A percentile compares a stretch with the other conserved stretches of the same genome.
Evolutionary conservation across 2,329 filamentous ascomycete genomes (phyloP).

Genomic region (Pseudopithomyces chartarum): DNA sequence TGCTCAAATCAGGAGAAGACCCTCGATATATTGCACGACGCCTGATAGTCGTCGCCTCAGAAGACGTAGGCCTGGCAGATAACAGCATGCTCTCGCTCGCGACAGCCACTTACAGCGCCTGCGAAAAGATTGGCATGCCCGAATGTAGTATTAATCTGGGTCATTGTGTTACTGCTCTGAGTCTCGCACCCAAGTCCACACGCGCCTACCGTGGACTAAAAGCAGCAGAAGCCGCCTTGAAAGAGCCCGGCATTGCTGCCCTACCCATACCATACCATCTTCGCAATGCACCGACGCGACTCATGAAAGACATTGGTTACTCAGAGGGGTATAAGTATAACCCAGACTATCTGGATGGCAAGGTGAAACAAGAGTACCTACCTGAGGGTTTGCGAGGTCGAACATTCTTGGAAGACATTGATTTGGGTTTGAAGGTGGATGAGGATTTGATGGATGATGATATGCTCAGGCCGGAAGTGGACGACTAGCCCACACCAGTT

Average conservation of each 20-base stretch:
- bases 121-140: constrained; percentile 92
- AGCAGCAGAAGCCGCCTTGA: constrained; percentile 77
- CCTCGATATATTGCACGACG: constrained; percentile 89
- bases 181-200: constrained; percentile 83
- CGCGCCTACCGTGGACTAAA: constrained; percentile 81
- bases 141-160: constrained; percentile 92
- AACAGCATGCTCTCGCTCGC: constrained; percentile 82
- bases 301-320: constrained; percentile 94
- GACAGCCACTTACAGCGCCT: constrained; percentile 82
- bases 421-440: constrained; percentile 81
- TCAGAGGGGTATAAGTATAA: constrained; percentile 96
- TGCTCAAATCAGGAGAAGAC: constrained; percentile 95
- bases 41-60: constrained; percentile 92
- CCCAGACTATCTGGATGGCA: constrained; percentile 82
- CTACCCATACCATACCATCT: constrained; percentile 86
- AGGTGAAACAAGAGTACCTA: constrained; percentile 87
- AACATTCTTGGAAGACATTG: constrained; percentile 76
- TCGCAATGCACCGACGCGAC: constrained; percentile 84
- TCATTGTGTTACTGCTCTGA: constrained; percentile 82
- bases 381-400: constrained; percentile 74
- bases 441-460: constrained; percentile 36
- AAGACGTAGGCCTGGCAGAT: constrained; percentile 91
- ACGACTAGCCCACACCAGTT: constrained; percentile 14
- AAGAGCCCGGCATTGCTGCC: constrained; percentile 81
- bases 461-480: constrained; percentile 30